Evolutionary conservation across 306 rosid genomes (phyloP).

Genomic region (Clitoria ternatea): DNA sequence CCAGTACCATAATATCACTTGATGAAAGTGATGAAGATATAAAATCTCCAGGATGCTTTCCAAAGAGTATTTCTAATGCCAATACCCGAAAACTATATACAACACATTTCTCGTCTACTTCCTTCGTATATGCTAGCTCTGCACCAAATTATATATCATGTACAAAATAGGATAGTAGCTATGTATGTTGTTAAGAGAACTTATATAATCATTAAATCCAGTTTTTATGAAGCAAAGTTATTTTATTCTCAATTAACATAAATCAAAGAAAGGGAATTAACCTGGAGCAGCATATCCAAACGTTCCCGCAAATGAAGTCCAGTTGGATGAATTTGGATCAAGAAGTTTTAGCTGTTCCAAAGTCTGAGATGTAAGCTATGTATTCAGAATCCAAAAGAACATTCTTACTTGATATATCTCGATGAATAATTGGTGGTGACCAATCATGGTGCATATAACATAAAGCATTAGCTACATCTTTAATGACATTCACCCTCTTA

Average conservation of each 20-base stretch:
- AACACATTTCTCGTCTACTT: constrained; percentile 9
- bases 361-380: constrained; percentile 11
- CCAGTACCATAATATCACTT: background rate
- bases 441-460: constrained; percentile 24
- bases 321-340: background rate
- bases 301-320: constrained; percentile 16
- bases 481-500: background rate
- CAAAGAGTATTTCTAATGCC: background rate
- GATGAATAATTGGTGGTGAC: background rate
- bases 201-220: background rate
- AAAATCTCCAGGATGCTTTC: constrained; percentile 1
- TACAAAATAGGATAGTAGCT: background rate
- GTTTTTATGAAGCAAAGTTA: too few relatives aligned
- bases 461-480: constrained; percentile 23
- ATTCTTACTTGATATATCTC: constrained; percentile 19
- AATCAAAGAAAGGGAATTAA: background rate
- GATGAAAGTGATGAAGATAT: background rate
- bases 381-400: constrained; percentile 7
- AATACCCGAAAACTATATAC: constrained; percentile 13
- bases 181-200: too few relatives aligned
- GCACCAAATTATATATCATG: background rate
- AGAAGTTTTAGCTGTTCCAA: constrained; percentile 15
- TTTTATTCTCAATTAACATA: background rate
- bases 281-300: constrained; percentile 25
- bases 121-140: background rate